phyloP scores from a whole-genome alignment of 2,329 filamentous ascomycete species.

The Paraconiothyrium brasiliense region DNA sequence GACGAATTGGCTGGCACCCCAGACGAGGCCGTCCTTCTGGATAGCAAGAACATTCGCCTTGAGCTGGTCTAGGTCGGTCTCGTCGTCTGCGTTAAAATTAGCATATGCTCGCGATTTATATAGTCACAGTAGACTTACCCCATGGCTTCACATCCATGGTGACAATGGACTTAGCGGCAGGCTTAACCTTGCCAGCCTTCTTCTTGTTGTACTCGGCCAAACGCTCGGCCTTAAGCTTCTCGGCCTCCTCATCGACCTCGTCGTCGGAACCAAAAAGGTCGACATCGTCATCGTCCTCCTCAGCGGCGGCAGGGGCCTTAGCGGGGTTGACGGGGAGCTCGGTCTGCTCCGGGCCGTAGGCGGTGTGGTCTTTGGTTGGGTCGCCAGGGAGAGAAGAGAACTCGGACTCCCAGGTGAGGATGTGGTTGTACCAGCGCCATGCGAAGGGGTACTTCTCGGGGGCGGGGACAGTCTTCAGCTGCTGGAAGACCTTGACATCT shows the following conservation, averaged over 20 bases:
- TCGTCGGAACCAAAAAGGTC: constrained; percentile 94
- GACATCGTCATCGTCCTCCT: constrained; percentile 75
- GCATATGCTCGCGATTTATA: constrained; percentile 11
- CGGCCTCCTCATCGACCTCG: constrained; percentile 79
- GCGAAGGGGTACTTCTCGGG: constrained; percentile 90
- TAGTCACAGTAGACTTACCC: constrained; percentile 71
- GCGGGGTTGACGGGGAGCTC: constrained; percentile 86
- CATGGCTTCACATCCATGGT: constrained; percentile 98
- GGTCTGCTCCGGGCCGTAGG: constrained; percentile 85
- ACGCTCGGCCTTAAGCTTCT: constrained; percentile 83
- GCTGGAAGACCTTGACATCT: constrained; percentile 96
- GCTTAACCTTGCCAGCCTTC: constrained; percentile 94
- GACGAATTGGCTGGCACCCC: constrained; percentile 91
- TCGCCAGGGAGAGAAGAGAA: constrained; percentile 92
- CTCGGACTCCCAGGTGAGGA: constrained; percentile 89
- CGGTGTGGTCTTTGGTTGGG: constrained; percentile 84
- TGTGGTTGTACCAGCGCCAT: constrained; percentile 99
- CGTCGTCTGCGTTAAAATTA: constrained; percentile 71
- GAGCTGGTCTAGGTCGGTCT: constrained; percentile 88
- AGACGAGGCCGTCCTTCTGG: constrained; percentile 92
- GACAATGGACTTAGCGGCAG: constrained; percentile 93
- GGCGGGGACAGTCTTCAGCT: constrained; percentile 77
- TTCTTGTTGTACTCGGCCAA: constrained; percentile 95
- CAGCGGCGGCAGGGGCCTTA: constrained; percentile 74
- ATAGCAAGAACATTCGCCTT: constrained; percentile 84